phyloP scores from a whole-genome alignment of 257 asterid genomes.

The Nicotiana noctiflora region DNA sequence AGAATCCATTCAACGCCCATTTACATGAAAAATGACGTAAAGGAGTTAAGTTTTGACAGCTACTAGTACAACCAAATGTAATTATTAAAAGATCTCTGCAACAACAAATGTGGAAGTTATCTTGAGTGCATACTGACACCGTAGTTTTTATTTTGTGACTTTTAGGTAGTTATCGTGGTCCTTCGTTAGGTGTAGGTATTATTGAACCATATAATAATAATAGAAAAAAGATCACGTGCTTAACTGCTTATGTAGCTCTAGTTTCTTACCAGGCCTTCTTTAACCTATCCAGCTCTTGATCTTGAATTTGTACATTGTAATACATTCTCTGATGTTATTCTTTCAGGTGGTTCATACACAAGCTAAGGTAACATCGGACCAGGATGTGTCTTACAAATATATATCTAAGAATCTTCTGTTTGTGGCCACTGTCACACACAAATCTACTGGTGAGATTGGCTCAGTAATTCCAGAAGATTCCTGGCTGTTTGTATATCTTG shows the following conservation, averaged over 20 bases:
- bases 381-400: slow-evolving; percentile 90
- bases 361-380: slow-evolving; percentile 83
- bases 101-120: background rate
- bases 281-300: background rate
- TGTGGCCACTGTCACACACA: slow-evolving; percentile 79
- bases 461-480: slow-evolving; percentile 83
- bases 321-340: slow-evolving; percentile 8
- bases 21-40: background rate
- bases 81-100: background rate
- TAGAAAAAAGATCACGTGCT: background rate
- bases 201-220: background rate
- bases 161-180: background rate
- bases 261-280: background rate
- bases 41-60: background rate
- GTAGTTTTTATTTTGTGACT: background rate
- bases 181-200: background rate
- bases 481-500: slow-evolving; percentile 64
- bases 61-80: background rate
- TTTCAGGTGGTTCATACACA: slow-evolving; percentile 90
- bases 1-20: background rate
- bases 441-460: slow-evolving; percentile 75
- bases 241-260: background rate
- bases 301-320: slow-evolving; percentile 7
- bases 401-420: slow-evolving; percentile 75
- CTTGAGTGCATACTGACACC: background rate